These are phyloP conservation scores for Phyllosticta citribraziliensis DNA, from an alignment of 2,329 filamentous ascomycete species.

Conservation along the genomic window DNA sequence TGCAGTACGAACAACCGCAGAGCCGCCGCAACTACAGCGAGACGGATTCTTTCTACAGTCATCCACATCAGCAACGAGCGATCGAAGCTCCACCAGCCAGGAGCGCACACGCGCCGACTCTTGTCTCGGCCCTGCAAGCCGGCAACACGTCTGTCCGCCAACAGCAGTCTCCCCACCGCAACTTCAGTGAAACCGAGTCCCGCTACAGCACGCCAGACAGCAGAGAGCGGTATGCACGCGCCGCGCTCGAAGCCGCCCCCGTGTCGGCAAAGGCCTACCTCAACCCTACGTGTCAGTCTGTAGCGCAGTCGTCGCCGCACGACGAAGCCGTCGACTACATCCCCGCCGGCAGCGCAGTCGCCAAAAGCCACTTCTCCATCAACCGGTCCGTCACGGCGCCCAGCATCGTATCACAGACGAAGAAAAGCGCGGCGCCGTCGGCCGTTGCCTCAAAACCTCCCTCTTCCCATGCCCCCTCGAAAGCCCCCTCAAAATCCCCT, in stretches of 20 bases:
- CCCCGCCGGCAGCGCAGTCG: conserved; percentile 17
- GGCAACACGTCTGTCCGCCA: conserved; percentile 4
- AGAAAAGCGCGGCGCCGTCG: background rate
- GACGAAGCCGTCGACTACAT: conserved; percentile 25
- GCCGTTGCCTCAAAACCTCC: conserved; percentile 19
- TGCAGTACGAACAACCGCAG: conserved; percentile 7
- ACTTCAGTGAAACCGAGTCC: conserved; percentile 25
- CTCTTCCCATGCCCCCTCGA: conserved; percentile 19
- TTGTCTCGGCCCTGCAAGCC: conserved; percentile 9
- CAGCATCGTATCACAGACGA: conserved; percentile 12
- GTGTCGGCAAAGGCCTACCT: conserved; percentile 9
- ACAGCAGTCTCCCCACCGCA: conserved; percentile 15
- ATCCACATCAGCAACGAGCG: conserved; percentile 20
- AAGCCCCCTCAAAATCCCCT: background rate
- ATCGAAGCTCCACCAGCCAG: conserved; percentile 29
- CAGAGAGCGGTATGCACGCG: conserved; percentile 3
- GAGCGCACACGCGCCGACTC: conserved; percentile 19
- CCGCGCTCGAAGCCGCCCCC: conserved; percentile 6
- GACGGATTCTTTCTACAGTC: conserved; percentile 18
- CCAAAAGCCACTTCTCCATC: conserved; percentile 5
- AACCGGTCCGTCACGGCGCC: conserved; percentile 5
- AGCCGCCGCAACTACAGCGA: conserved; percentile 28
- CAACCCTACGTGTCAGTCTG: conserved; percentile 21
- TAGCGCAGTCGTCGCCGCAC: conserved; percentile 19
- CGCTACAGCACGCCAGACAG: conserved; percentile 14